Base-by-base conservation (phyloP, 202 grass and related monocot species). In the Thinopyrum obtusiflorum region DNA sequence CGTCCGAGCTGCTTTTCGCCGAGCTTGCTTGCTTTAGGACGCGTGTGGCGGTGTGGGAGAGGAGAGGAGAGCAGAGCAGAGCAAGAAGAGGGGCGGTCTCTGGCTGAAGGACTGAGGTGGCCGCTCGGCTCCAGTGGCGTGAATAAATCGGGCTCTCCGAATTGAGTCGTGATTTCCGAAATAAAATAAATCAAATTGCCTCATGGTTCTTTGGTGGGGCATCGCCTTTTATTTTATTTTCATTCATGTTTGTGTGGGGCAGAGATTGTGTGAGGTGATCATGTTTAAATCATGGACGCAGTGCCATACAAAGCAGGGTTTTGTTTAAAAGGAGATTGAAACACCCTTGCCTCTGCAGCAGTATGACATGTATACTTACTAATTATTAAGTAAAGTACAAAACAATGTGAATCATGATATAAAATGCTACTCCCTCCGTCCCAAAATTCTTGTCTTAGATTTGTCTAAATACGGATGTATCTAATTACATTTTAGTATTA, bases 281-380 rank as follows among this genome's bases (percentile, higher is more conserved):
- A 76, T 76, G 72, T 31, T 55, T 53, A 75, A 53, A 75, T 75
- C 44, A 76, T 55, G 72, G 44, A 76, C 2, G 10, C 15, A 76
- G 9, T 57, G 7, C 51, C 51, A 53, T 59, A n/a, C 53, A 53
- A 46, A 44, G 40, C 39, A 44, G 40, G 0, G 4, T 44, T 13
- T 13, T 44, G 9, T 46, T 46, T 13, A 36, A 37, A 37, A 37
- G 3, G 11, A 14, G 12, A 46, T 14, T 46, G 42, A 4, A 46
- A 14, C 42, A 14, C 0, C 42, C n/a, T n/a, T n/a, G n/a, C n/a
- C n/a, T n/a, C n/a, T n/a, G n/a, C n/a, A n/a, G n/a, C n/a, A n/a
- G n/a, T n/a, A n/a, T n/a, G n/a, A n/a, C 10, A 11, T 42, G 0
- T 40, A 42, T 42, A 42, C 11, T 42, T 42, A 42, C 11, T 40